Evolutionary conservation across 1,284 basidiomycete genomes (phyloP).

Genomic region (Jaminaea rosea): DNA sequence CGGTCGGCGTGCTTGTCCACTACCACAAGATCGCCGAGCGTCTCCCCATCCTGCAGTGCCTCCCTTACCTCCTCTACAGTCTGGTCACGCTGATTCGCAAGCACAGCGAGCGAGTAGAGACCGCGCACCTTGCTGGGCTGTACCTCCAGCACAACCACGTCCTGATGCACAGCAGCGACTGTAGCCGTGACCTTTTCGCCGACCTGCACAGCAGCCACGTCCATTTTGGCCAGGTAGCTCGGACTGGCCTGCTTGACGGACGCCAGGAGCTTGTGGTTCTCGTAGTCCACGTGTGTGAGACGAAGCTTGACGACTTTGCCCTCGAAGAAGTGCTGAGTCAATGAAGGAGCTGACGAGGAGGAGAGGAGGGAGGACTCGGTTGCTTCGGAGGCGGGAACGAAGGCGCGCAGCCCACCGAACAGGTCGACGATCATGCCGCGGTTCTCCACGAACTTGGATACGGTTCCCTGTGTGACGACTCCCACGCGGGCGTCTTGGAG

Average conservation of each 20-base stretch:
- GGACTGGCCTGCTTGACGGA: conserved; percentile 70
- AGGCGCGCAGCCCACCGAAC: conserved; percentile 77
- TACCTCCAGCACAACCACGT: conserved; percentile 38
- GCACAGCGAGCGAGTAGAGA: conserved; percentile 71
- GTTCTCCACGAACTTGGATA: conserved; percentile 50
- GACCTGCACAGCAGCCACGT: conserved; percentile 35
- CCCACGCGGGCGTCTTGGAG: conserved; percentile 66
- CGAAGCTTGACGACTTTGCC: conserved; percentile 73
- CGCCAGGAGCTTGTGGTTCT: conserved; percentile 63
- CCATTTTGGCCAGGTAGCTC: conserved; percentile 33
- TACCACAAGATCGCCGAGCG: conserved; percentile 69
- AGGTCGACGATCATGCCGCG: conserved; percentile 36
- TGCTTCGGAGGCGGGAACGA: conserved; percentile 54
- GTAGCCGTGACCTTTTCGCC: conserved; percentile 39
- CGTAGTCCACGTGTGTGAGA: conserved; percentile 63
- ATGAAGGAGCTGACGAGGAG: conserved; percentile 54
- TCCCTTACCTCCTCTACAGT: conserved; percentile 63
- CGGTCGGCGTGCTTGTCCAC: conserved; percentile 83
- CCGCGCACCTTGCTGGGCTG: conserved; percentile 60
- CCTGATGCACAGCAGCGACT: conserved; percentile 36
- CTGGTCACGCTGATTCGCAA: conserved; percentile 69
- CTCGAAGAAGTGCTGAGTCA: conserved; percentile 56
- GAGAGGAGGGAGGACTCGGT: conserved; percentile 22
- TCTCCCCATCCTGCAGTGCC: conserved; percentile 63
- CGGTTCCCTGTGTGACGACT: conserved; percentile 68